Percentiles rank a stretch among this genome's conserved stretches.
Evolutionary conservation across 2,329 filamentous ascomycete genomes (phyloP).

Genomic region (Canariomyces notabilis): DNA sequence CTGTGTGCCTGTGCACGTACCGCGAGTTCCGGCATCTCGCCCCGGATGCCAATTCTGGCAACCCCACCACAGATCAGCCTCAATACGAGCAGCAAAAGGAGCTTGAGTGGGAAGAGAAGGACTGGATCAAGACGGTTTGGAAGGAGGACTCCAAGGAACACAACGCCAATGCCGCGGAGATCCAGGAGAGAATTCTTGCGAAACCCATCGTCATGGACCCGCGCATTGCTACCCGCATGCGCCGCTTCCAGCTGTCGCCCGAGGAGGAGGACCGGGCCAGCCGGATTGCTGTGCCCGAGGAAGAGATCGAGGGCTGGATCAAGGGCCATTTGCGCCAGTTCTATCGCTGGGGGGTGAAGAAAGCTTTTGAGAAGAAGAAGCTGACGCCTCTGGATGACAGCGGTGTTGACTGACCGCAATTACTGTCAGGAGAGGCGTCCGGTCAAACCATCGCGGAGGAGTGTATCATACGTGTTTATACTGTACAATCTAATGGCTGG

Average conservation of each 20-base stretch:
- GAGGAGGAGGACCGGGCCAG: conserved; percentile 66
- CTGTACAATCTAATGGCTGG: no score
- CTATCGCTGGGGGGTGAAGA: conserved; percentile 46
- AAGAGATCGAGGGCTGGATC: conserved; percentile 65
- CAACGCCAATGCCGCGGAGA: conserved; percentile 29
- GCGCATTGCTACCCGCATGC: conserved; percentile 73
- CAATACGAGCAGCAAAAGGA: conserved; percentile 58
- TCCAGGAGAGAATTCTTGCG: conserved; percentile 68
- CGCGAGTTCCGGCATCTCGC: conserved; percentile 45
- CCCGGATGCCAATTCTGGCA: conserved; percentile 28
- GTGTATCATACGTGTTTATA: conserved; percentile 6
- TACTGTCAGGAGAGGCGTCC: no score
- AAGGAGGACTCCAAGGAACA: conserved; percentile 41
- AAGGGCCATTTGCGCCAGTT: conserved; percentile 54
- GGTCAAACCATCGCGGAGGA: no score
- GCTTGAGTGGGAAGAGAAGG: conserved; percentile 45
- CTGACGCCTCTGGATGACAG: conserved; percentile 27
- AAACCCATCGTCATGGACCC: conserved; percentile 70
- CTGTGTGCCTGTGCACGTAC: conserved; percentile 64
- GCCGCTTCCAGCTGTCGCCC: conserved; percentile 63
- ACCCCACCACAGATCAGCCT: conserved; percentile 25
- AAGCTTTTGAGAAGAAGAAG: conserved; percentile 38
- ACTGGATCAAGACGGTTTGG: conserved; percentile 35
- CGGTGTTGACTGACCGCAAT: conserved; percentile 22
- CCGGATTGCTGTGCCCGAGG: conserved; percentile 57